These are phyloP conservation scores for Westerdykella aurantiaca DNA, from an alignment of 2,329 filamentous ascomycete species.

Conservation along the genomic window DNA sequence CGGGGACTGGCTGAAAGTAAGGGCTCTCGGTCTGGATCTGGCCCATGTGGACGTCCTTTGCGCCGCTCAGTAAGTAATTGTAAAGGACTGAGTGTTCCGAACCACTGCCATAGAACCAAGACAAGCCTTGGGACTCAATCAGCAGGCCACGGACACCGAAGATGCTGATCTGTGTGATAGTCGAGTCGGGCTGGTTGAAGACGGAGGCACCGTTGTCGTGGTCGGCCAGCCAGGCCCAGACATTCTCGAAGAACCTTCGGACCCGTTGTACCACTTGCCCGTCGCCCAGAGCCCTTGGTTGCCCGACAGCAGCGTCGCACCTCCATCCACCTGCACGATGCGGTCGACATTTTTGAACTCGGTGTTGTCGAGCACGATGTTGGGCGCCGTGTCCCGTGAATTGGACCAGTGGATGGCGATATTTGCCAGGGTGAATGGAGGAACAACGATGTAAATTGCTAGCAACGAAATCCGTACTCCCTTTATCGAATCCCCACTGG, in stretches of 20 bases:
- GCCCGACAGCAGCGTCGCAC: background rate
- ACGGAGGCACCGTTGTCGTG: slow-evolving; percentile 67
- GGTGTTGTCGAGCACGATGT: background rate
- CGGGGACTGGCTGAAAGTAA: slow-evolving; percentile 74
- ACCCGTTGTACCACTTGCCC: too few relatives aligned
- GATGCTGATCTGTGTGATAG: slow-evolving; percentile 67
- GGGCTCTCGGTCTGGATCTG: slow-evolving; percentile 83
- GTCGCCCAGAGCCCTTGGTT: background rate
- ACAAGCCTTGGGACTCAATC: slow-evolving; percentile 52
- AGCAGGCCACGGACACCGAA: slow-evolving; percentile 77
- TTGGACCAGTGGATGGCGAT: too few relatives aligned
- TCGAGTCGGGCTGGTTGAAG: slow-evolving; percentile 17
- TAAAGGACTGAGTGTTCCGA: slow-evolving; percentile 54
- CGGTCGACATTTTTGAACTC: background rate
- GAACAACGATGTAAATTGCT: too few relatives aligned
- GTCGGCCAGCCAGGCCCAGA: slow-evolving; percentile 77
- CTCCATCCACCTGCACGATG: background rate
- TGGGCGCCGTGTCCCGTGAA: background rate
- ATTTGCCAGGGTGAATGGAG: too few relatives aligned
- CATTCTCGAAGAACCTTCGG: slow-evolving; percentile 59
- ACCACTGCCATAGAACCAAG: slow-evolving; percentile 57
- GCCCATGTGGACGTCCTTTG: slow-evolving; percentile 70
- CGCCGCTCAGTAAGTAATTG: slow-evolving; percentile 76
- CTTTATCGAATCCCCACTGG: too few relatives aligned
- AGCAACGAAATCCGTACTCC: too few relatives aligned